Evolutionary conservation across 83 land plant species (phyloP).

Genomic region (Diphasiastrum complanatum): DNA sequence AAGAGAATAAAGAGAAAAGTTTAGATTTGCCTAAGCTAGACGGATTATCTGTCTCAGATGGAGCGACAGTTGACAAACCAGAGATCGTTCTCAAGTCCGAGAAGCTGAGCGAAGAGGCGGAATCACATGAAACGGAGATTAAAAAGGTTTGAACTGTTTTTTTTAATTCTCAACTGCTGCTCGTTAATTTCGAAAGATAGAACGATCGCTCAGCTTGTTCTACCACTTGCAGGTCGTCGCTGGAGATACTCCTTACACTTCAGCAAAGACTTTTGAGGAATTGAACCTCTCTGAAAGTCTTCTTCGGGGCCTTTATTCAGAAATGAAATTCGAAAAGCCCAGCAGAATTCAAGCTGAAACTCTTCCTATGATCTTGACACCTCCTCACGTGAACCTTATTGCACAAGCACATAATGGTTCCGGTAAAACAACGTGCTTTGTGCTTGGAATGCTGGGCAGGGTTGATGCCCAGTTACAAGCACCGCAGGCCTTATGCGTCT

Average conservation of each 20-base stretch:
- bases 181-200: background rate
- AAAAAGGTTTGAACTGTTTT: constrained; percentile 13
- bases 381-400: constrained; percentile 70
- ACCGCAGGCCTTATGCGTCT: constrained; percentile 88
- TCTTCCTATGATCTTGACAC: constrained; percentile 86
- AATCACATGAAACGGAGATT: constrained; percentile 13
- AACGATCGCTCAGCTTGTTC: background rate
- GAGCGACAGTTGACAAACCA: constrained; percentile 11
- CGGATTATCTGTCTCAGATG: too few species aligned
- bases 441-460: constrained; percentile 90
- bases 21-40: too few species aligned
- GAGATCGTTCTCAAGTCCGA: constrained; percentile 8
- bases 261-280: constrained; percentile 78
- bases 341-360: constrained; percentile 88
- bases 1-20: too few species aligned
- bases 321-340: constrained; percentile 80
- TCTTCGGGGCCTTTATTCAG: constrained; percentile 61
- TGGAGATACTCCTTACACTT: constrained; percentile 66
- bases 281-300: constrained; percentile 61
- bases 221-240: constrained; percentile 49
- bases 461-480: constrained; percentile 53
- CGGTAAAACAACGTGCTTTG: constrained; percentile 95
- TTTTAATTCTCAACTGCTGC: background rate
- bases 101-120: constrained; percentile 16
- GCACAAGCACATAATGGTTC: constrained; percentile 99